phyloP scores from a whole-genome alignment of 192 early-diverging fungal species.

The Anaeromyces robustus region DNA sequence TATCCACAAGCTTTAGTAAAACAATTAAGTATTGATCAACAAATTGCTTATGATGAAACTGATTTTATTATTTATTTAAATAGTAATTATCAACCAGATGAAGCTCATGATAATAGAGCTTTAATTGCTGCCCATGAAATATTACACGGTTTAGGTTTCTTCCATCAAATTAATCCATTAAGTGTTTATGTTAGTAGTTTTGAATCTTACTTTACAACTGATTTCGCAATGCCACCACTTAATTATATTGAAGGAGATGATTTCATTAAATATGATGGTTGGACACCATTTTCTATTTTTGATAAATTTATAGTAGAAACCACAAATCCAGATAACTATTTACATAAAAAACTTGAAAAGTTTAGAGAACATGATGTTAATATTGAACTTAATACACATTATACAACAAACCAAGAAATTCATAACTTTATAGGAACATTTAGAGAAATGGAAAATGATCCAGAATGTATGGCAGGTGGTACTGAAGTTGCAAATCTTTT shows the following conservation, averaged over 20 bases:
- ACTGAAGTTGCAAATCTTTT: neutral
- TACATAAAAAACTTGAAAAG: neutral
- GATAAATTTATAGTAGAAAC: neutral
- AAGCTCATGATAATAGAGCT: neutral
- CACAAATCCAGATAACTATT: neutral
- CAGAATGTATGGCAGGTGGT: neutral
- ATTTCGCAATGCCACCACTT: neutral
- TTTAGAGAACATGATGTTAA: neutral
- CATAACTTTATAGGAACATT: neutral
- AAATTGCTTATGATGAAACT: neutral
- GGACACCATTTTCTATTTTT: neutral
- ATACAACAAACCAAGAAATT: neutral
- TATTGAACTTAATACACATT: neutral
- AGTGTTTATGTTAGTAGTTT: neutral
- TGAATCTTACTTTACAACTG: neutral
- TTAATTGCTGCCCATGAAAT: neutral
- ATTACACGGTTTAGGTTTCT: neutral
- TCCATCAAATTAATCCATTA: neutral
- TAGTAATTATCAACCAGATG: neutral
- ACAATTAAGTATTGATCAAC: neutral
- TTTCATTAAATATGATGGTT: neutral
- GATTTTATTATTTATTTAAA: neutral
- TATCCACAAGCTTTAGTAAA: neutral
- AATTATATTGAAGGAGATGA: neutral
- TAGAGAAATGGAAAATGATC: neutral